Evolutionary conservation across 2,329 filamentous ascomycete genomes (phyloP).

Genomic region (Botryotinia calthae): DNA sequence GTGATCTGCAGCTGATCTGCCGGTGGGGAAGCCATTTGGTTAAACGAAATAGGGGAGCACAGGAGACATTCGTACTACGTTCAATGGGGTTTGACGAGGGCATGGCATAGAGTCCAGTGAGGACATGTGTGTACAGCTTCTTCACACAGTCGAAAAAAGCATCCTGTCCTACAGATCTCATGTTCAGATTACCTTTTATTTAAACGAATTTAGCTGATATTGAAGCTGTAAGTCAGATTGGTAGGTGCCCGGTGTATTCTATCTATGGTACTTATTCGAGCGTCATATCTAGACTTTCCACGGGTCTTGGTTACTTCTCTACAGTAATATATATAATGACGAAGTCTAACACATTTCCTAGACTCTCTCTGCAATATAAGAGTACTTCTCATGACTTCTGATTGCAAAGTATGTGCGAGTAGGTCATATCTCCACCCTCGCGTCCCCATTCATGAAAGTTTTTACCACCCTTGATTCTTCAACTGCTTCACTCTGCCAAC

Average conservation of each 20-base stretch:
- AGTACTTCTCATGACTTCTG: neutral
- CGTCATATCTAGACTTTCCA: neutral
- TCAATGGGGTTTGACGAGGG: neutral
- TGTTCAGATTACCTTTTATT: neutral
- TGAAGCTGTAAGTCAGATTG: neutral
- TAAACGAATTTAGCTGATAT: neutral
- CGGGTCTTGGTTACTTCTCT: constrained; percentile 1
- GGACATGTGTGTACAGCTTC: neutral
- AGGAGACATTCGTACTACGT: neutral
- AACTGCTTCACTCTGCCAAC: constrained; percentile 65
- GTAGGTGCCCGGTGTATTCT: neutral
- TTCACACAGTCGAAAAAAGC: neutral
- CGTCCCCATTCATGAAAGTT: neutral
- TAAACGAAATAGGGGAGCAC: neutral
- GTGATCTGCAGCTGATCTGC: neutral
- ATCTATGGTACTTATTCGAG: neutral
- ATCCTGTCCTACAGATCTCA: neutral
- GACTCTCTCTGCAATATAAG: neutral
- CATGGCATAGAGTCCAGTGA: neutral
- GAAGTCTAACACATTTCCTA: neutral
- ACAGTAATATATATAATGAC: constrained; percentile 14
- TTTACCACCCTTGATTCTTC: constrained; percentile 75
- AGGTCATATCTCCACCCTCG: constrained; percentile 22
- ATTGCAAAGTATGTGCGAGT: neutral
- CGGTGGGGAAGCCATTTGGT: neutral